These are phyloP conservation scores for Colletotrichum tanaceti DNA, from an alignment of 2,329 filamentous ascomycete genomes.

Conservation along the genomic window DNA sequence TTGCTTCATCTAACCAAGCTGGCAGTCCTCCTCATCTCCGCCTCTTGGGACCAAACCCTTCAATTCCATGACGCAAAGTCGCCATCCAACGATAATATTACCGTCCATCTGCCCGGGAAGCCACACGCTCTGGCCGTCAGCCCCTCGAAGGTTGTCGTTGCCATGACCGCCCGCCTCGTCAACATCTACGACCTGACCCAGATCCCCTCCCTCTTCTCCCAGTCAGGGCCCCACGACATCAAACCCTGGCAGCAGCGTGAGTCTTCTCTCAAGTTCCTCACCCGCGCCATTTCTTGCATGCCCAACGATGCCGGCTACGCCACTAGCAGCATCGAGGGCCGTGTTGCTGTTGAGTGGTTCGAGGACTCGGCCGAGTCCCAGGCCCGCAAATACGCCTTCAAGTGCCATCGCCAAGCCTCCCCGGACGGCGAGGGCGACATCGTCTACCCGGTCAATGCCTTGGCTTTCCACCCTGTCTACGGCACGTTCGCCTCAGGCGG, in stretches of 20 bases:
- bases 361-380: conserved; percentile 89
- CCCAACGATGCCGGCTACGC: conserved; percentile 95
- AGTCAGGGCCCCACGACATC: conserved; percentile 61
- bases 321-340: conserved; percentile 90
- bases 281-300: conserved; percentile 93
- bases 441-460: conserved; percentile 90
- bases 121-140: conserved; percentile 87
- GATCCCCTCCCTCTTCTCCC: conserved; percentile 68
- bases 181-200: conserved; percentile 91
- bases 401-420: conserved; percentile 87
- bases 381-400: conserved; percentile 96
- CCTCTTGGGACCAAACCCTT: conserved; percentile 92
- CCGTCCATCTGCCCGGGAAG: conserved; percentile 81
- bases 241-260: conserved; percentile 94
- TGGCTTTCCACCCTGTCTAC: conserved; percentile 85
- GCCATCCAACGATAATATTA: conserved; percentile 66
- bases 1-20: conserved; percentile 15
- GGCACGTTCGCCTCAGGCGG: conserved; percentile 92
- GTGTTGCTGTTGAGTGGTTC: conserved; percentile 98
- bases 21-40: conserved; percentile 80
- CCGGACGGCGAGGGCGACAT: conserved; percentile 76
- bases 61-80: conserved; percentile 79
- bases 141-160: conserved; percentile 86
- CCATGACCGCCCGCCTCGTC: conserved; percentile 93
- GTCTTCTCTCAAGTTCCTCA: conserved; percentile 96